These are phyloP conservation scores for Leccinum griseonigrum DNA, from an alignment of 1,284 basidiomycete genomes.

Conservation along the genomic window DNA sequence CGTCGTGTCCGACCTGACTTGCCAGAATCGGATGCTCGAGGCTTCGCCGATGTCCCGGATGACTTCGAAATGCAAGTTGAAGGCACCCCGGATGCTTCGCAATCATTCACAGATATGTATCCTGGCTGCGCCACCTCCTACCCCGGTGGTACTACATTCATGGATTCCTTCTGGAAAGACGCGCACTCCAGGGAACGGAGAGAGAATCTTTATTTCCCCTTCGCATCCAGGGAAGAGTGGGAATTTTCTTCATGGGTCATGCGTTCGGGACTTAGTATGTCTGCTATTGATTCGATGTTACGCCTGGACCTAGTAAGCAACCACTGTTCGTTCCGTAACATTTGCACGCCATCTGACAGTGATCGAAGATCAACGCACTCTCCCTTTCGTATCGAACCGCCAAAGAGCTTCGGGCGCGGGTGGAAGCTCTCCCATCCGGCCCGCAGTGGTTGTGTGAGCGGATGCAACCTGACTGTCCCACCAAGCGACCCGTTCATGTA, in stretches of 20 bases:
- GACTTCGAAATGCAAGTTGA: not conserved
- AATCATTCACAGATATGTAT: not conserved
- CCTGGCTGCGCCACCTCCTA: not conserved
- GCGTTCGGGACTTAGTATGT: not conserved
- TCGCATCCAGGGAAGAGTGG: not conserved
- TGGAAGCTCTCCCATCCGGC: too few relatives aligned
- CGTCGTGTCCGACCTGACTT: not conserved
- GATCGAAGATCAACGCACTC: too few relatives aligned
- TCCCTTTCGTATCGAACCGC: too few relatives aligned
- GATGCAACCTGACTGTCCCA: too few relatives aligned
- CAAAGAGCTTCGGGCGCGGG: too few relatives aligned
- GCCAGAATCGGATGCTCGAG: not conserved
- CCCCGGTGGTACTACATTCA: not conserved
- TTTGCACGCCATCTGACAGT: too few relatives aligned
- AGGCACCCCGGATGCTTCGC: not conserved
- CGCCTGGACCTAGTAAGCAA: too few relatives aligned
- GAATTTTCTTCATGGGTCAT: not conserved
- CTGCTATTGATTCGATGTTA: not conserved
- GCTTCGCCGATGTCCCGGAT: not conserved
- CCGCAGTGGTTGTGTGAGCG: too few relatives aligned
- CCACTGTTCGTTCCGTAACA: too few relatives aligned
- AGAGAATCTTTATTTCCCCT: not conserved
- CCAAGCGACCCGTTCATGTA: too few relatives aligned
- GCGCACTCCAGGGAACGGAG: not conserved
- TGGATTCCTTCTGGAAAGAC: not conserved